These are phyloP conservation scores for Leishmania tarentolae DNA, from an alignment of 208 protist genomes.

Conservation along the genomic window DNA sequence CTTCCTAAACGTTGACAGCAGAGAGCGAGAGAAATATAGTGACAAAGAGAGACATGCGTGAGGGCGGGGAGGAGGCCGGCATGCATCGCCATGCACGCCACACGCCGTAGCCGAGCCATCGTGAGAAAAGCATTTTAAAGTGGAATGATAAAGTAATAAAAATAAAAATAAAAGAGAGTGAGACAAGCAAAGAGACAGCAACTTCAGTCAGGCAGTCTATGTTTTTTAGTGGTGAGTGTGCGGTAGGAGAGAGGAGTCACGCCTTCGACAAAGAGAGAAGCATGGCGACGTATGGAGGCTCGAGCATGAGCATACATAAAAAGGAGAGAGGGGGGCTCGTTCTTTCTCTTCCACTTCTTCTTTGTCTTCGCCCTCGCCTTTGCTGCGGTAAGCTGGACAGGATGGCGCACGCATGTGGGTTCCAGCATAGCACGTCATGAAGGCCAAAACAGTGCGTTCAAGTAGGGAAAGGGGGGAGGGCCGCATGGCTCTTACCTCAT, in stretches of 20 bases:
- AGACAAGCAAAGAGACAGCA: not conserved
- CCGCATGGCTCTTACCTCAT: not conserved
- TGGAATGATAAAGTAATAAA: not conserved
- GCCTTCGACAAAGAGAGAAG: not conserved
- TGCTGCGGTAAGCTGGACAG: not conserved
- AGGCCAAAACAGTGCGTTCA: not conserved
- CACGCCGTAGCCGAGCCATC: not conserved
- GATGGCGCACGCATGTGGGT: not conserved
- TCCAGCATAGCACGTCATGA: not conserved
- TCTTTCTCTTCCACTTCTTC: not conserved
- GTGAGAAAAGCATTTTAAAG: not conserved
- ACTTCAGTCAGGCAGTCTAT: not conserved
- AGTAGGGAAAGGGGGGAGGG: not conserved
- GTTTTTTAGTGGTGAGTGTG: not conserved
- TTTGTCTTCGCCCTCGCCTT: not conserved
- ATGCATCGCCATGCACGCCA: not conserved
- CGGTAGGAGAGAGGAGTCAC: not conserved
- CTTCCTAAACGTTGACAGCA: not conserved
- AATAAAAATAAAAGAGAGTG: not conserved
- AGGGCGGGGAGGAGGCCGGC: not conserved
- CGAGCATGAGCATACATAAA: not conserved
- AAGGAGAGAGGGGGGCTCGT: not conserved
- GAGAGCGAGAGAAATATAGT: not conserved
- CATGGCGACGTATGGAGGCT: not conserved
- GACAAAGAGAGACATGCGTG: not conserved